Conservation (phyloP, 257 asterid species). For the Capsicum chinense region DNA sequence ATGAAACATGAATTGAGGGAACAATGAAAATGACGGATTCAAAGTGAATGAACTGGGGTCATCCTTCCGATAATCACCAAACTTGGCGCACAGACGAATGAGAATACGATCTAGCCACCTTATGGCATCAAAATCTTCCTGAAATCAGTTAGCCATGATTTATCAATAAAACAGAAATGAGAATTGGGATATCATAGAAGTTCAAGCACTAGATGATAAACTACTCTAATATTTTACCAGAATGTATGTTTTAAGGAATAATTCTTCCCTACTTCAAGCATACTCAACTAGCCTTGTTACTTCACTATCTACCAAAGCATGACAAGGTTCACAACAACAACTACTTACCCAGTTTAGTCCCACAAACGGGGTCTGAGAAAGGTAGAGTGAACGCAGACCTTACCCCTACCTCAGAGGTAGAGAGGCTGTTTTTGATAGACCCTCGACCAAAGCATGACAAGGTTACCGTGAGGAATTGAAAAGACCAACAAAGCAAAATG, state of each 20-base stretch:
- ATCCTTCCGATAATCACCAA: conserved; percentile 97
- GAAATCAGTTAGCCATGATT: conserved; percentile 35
- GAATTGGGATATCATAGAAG: background rate
- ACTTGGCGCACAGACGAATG: conserved; percentile 92
- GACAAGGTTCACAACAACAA: background rate
- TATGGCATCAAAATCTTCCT: conserved; percentile 96
- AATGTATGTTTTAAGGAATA: conserved; percentile 21
- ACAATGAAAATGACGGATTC: conserved; percentile 79
- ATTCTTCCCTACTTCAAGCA: conserved; percentile 13
- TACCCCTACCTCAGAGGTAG: no score
- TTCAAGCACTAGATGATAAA: background rate
- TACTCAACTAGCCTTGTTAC: background rate
- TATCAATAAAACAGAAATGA: conserved; percentile 11
- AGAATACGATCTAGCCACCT: conserved; percentile 96
- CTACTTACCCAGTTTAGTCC: no score
- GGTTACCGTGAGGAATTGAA: background rate
- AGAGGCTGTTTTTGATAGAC: no score
- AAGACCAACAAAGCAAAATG: background rate
- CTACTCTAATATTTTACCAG: background rate
- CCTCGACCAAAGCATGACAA: no score
- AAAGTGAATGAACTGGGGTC: conserved; percentile 87
- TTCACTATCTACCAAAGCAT: conserved; percentile 9
- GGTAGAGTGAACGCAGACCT: no score
- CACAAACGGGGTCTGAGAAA: no score
- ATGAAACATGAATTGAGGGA: conserved; percentile 97